Base-by-base conservation (phyloP, 345 rosid genomes). In the Arabis hirsuta region DNA sequence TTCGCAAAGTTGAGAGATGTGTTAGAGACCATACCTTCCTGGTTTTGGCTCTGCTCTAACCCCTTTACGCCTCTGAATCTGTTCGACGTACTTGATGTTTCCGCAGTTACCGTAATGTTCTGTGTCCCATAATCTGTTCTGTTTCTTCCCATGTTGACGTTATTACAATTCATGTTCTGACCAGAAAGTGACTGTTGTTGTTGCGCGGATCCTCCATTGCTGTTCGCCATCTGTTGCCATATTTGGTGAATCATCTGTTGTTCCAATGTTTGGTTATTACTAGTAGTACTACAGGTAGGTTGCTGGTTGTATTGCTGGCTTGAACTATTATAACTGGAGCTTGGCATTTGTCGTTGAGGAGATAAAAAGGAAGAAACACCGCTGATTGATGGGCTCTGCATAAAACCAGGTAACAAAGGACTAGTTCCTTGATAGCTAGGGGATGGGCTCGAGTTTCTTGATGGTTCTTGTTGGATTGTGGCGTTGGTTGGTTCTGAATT, bases 171-270 rank as follows among this genome's bases (percentile, higher is more conserved):
- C 42, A 83, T 65, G 44, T 82, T 83, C 84, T 82, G 65, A 62
- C 74, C 60, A 68, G 79, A 61, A 27, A 75, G 51, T 14, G 69
- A 60, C 69, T 60, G 73, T 34, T 83, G 73, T 45, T 65, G 67
- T 7, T 73, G 77, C 51, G 69, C 81, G 11, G 74, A 46, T 10
- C 79, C 70, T 62, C 65, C 71, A 57, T 56, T 76, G 59, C 45
- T 62, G 58, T 76, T 83, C 32, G 91, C 85, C 84, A 89, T 82
- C 71, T 90, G 97, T 64, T 89, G 92, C 79, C 89, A 82, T 50
- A 94, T 72, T 19, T 89, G 96, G 71, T 89, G 95, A 70, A 94
- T 81, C 91, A 87, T 84, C 78, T 85, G 95, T 55, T 88, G 95
- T 71, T 89, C 92, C 48, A 85, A 58, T 26, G 80, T 83, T 74